Conservation (phyloP, 2,329 filamentous ascomycete genomes). For the Penicillium digitatum region DNA sequence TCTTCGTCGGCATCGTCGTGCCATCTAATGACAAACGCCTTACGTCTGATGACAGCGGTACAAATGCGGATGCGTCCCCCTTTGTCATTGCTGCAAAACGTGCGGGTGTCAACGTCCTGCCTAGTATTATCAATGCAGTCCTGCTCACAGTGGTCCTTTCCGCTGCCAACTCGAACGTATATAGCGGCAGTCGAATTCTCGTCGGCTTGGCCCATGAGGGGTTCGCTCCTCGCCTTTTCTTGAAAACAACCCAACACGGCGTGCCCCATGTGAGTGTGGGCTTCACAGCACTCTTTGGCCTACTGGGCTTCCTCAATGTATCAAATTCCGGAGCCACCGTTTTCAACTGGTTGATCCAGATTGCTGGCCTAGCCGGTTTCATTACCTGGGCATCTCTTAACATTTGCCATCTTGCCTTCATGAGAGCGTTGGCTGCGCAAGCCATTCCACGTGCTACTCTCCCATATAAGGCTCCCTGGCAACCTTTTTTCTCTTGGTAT, state of each 20-base stretch:
- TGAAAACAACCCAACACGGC: slow-evolving; percentile 1
- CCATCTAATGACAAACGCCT: slow-evolving; percentile 59
- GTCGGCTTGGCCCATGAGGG: slow-evolving; percentile 4
- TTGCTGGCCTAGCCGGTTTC: slow-evolving; percentile 3
- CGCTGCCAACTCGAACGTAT: slow-evolving; percentile 8
- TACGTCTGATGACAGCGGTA: slow-evolving; percentile 32
- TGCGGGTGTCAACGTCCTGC: not conserved
- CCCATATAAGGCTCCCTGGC: slow-evolving; percentile 5
- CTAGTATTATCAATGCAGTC: slow-evolving; percentile 8
- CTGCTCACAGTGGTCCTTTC: slow-evolving; percentile 4
- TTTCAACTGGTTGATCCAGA: slow-evolving; percentile 10
- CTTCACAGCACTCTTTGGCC: slow-evolving; percentile 3
- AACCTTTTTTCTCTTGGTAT: slow-evolving; percentile 4
- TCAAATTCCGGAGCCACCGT: slow-evolving; percentile 3
- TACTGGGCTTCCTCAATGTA: slow-evolving; percentile 5
- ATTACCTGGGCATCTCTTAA: slow-evolving; percentile 9
- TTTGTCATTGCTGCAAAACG: slow-evolving; percentile 6
- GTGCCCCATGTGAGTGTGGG: slow-evolving; percentile 3
- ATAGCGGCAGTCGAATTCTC: slow-evolving; percentile 7
- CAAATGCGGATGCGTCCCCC: slow-evolving; percentile 1
- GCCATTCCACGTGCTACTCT: slow-evolving; percentile 3
- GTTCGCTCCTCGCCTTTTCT: slow-evolving; percentile 2
- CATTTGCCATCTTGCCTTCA: slow-evolving; percentile 3
- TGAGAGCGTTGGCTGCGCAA: slow-evolving; percentile 4
- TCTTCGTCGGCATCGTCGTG: slow-evolving; percentile 69